phyloP scores from a whole-genome alignment of 768 basidiomycete species.

The Rhizopogon sp. region DNA sequence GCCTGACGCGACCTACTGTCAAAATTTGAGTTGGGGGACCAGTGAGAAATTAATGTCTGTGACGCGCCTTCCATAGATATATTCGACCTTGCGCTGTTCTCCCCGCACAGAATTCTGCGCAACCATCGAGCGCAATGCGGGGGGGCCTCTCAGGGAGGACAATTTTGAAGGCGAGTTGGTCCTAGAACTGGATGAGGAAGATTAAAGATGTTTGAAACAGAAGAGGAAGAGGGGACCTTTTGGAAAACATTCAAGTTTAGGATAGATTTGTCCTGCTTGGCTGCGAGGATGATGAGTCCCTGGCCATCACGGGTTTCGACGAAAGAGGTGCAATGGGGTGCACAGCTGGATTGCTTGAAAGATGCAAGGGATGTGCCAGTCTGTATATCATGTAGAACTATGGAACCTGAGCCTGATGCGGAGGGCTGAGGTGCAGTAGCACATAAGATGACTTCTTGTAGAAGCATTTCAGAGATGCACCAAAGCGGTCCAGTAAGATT shows the following conservation, averaged over 20 bases:
- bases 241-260: conserved; percentile 91
- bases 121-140: too few species aligned
- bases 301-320: conserved; percentile 61
- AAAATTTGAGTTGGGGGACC: too few species aligned
- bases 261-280: conserved; percentile 85
- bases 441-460: conserved; percentile 69
- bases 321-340: conserved; percentile 57
- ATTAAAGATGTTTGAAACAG: neutral
- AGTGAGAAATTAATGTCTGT: too few species aligned
- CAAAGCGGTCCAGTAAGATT: neutral
- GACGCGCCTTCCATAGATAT: too few species aligned
- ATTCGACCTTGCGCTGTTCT: too few species aligned
- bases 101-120: too few species aligned
- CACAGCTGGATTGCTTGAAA: conserved; percentile 80
- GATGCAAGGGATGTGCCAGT: conserved; percentile 72
- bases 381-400: conserved; percentile 78
- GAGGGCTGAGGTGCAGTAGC: conserved; percentile 44
- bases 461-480: conserved; percentile 36
- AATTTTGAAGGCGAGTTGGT: conserved; percentile 45
- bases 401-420: conserved; percentile 45
- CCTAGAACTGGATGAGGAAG: conserved; percentile 40
- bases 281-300: conserved; percentile 82
- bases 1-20: too few species aligned
- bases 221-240: conserved; percentile 52
- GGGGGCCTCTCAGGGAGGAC: too few species aligned